Evolutionary conservation across 306 rosid genomes (phyloP).

Genomic region (Gynostemma pentaphyllum): DNA sequence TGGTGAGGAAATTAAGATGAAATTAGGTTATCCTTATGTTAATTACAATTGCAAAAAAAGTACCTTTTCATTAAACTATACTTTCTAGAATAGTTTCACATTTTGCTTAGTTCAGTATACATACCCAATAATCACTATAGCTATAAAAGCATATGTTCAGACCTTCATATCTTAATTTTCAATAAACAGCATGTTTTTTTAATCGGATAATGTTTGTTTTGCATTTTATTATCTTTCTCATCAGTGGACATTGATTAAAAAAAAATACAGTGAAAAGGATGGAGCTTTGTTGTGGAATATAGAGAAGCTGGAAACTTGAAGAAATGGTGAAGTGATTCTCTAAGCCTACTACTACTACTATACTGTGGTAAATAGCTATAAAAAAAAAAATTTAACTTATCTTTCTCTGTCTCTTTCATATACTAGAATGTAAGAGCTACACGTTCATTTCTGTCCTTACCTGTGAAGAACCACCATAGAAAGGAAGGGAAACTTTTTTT

Average conservation of each 20-base stretch:
- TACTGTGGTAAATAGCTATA: constrained; percentile 5
- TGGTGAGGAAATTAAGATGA: background rate
- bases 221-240: background rate
- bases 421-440: background rate
- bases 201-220: background rate
- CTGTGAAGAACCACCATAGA: background rate
- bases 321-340: constrained; percentile 11
- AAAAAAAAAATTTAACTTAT: too few relatives aligned
- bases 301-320: constrained; percentile 8
- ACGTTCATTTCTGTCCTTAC: constrained; percentile 8
- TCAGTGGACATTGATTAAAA: background rate
- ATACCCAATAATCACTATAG: constrained; percentile 1
- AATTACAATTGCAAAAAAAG: background rate
- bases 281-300: constrained; percentile 1
- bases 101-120: constrained; percentile 2
- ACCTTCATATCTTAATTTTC: background rate
- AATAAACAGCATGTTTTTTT: background rate
- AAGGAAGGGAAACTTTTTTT: background rate
- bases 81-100: background rate
- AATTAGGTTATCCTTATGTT: constrained; percentile 1
- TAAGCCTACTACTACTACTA: background rate
- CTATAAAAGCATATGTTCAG: background rate
- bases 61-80: background rate
- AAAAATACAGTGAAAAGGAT: constrained; percentile 7
- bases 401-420: background rate